phyloP scores from a whole-genome alignment of 2,329 filamentous ascomycete genomes.

The Aspergillus pseudoterreus region DNA sequence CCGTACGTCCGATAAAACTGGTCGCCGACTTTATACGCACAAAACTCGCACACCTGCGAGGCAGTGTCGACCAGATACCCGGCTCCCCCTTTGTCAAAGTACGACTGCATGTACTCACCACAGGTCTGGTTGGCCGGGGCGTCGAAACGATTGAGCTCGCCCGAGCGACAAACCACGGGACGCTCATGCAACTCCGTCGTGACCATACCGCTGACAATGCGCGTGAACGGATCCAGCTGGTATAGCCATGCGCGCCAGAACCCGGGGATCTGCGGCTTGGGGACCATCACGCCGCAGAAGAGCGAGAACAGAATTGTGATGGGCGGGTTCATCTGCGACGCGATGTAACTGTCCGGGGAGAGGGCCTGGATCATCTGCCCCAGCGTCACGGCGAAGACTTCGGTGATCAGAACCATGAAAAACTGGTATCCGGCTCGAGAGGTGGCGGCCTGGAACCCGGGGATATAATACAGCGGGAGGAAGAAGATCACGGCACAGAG shows the following conservation, averaged over 20 bases:
- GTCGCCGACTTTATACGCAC: constrained; percentile 74
- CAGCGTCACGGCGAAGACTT: constrained; percentile 78
- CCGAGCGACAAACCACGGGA: constrained; percentile 56
- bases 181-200: constrained; percentile 70
- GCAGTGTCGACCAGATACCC: constrained; percentile 69
- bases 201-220: constrained; percentile 75
- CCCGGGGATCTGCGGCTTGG: constrained; percentile 68
- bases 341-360: constrained; percentile 75
- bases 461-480: constrained; percentile 79
- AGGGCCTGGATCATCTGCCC: constrained; percentile 73
- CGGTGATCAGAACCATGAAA: constrained; percentile 77
- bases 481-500: constrained; percentile 79
- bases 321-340: constrained; percentile 75
- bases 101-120: constrained; percentile 69
- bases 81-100: constrained; percentile 63
- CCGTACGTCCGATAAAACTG: constrained; percentile 70
- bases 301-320: constrained; percentile 77
- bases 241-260: constrained; percentile 82
- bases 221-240: constrained; percentile 77
- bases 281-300: constrained; percentile 85
- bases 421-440: constrained; percentile 80
- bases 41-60: constrained; percentile 71
- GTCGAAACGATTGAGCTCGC: constrained; percentile 65
- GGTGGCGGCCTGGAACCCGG: constrained; percentile 62
- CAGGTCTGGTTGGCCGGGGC: constrained; percentile 65